phyloP scores from a whole-genome alignment of 768 basidiomycete genomes.

The Jaapia argillacea region DNA sequence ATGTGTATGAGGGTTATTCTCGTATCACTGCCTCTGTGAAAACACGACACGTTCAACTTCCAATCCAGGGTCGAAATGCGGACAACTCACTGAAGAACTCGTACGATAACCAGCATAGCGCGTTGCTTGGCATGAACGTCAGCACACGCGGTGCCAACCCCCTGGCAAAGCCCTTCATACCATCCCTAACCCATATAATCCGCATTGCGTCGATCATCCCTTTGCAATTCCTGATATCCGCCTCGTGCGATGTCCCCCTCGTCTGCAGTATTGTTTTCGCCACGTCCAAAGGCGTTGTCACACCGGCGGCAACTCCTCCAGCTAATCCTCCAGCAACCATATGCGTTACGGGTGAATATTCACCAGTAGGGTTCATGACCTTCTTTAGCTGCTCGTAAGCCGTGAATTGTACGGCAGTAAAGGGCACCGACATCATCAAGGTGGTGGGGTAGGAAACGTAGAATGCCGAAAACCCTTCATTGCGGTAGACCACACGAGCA shows the following conservation, averaged over 20 bases:
- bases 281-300: conserved; percentile 95
- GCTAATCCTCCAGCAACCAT: conserved; percentile 87
- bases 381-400: conserved; percentile 91
- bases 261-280: conserved; percentile 97
- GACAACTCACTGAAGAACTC: conserved; percentile 90
- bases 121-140: conserved; percentile 95
- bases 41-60: conserved; percentile 2
- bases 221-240: conserved; percentile 70
- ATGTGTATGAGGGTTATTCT: conserved; percentile 20
- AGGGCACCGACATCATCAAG: conserved; percentile 91
- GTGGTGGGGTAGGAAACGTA: conserved; percentile 99
- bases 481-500: conserved; percentile 73
- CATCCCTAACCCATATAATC: conserved; percentile 83
- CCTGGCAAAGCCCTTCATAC: conserved; percentile 74
- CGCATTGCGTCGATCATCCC: conserved; percentile 85
- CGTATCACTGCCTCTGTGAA: conserved; percentile 58
- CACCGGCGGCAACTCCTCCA: conserved; percentile 88
- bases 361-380: conserved; percentile 72
- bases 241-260: conserved; percentile 78
- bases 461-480: conserved; percentile 85
- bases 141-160: conserved; percentile 87
- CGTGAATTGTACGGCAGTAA: conserved; percentile 96
- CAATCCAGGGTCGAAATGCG: not conserved
- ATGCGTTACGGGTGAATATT: conserved; percentile 91
- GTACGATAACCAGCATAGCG: conserved; percentile 94